Evolutionary conservation across 306 rosid genomes (phyloP).

Genomic region (Castanea crenata): DNA sequence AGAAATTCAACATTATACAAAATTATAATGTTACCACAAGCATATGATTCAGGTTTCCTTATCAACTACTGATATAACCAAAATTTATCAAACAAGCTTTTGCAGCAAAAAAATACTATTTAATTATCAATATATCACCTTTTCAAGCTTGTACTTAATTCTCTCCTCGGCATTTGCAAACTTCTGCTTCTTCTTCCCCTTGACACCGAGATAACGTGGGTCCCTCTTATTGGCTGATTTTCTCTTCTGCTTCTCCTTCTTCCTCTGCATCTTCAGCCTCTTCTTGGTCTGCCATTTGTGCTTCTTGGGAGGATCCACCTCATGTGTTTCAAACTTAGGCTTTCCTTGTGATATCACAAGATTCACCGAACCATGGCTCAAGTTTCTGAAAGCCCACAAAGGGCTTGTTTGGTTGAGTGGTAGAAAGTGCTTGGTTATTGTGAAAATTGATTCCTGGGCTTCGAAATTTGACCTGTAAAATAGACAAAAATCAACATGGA

Average conservation of each 20-base stretch:
- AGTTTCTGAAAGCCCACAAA: conserved; percentile 47
- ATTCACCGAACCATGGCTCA: conserved; percentile 71
- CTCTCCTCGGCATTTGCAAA: conserved; percentile 67
- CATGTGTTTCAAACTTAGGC: conserved; percentile 69
- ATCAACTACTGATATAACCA: background rate
- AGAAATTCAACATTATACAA: background rate
- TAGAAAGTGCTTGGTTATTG: conserved; percentile 23
- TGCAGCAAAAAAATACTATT: conserved; percentile 3
- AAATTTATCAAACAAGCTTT: background rate
- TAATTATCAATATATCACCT: conserved; percentile 35
- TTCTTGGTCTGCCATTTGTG: conserved; percentile 79
- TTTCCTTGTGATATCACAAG: conserved; percentile 77
- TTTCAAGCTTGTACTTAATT: conserved; percentile 79
- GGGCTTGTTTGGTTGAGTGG: conserved; percentile 18
- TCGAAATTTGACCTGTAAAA: conserved; percentile 53
- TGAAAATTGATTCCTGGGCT: conserved; percentile 23
- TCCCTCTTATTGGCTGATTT: conserved; percentile 78
- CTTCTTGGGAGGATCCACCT: conserved; percentile 72
- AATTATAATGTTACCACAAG: background rate
- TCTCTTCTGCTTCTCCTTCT: conserved; percentile 73
- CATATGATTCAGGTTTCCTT: background rate
- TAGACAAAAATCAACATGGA: conserved; percentile 15
- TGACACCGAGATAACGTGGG: conserved; percentile 69
- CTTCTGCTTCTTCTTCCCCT: conserved; percentile 70
- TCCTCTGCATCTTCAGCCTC: conserved; percentile 74